Base-by-base conservation (phyloP, 305 asterid species). In the Fraxinus sp. region DNA sequence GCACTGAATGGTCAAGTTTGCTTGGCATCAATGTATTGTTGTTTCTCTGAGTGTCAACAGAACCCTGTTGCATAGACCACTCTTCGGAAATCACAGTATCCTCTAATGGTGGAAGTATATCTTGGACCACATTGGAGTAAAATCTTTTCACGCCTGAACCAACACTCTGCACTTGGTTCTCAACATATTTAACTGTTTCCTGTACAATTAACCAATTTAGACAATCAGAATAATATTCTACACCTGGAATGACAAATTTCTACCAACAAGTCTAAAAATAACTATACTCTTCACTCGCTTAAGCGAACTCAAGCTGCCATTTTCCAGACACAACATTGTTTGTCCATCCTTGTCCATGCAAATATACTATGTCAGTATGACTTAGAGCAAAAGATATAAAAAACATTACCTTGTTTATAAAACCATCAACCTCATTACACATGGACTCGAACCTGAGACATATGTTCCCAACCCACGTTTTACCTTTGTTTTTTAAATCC, bases 121-220 rank as follows among this genome's bases (percentile, higher is more conserved):
- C 95, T 80, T 85, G 90, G 79, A 89, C 87, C 52, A 87, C 90
- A 83, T 87, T 78, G 77, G 94, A 86, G 83, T 84, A 91, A n/a
- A 94, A 79, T 44, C 77, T 89, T 85, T 88, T 89, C 83, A 94
- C 87, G 80, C 87, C 86, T 78, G 36, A 83, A 49, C 94, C 92
- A 83, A 90, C 94, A 86, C 78, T 85, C 66, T 92, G 92, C 86
- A 89, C 94, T 75, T 88, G 91, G 82, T 85, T 86, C 89, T 81
- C 95, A 7, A 89, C 89, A 82, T 82, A 89, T 85, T 87, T 90
- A 77, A 85, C 76, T 0, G 92, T 82, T n/a, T 90, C 95, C 94
- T 91, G 89, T 46, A 41, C 81, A 83, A 76, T 26, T n/a, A 78
- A 87, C 79, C 74, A 74, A 78, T 44, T 78, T 74, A 13, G 44